Evolutionary conservation across 306 rosid species (phyloP).

Genomic region (Prunus persica): DNA sequence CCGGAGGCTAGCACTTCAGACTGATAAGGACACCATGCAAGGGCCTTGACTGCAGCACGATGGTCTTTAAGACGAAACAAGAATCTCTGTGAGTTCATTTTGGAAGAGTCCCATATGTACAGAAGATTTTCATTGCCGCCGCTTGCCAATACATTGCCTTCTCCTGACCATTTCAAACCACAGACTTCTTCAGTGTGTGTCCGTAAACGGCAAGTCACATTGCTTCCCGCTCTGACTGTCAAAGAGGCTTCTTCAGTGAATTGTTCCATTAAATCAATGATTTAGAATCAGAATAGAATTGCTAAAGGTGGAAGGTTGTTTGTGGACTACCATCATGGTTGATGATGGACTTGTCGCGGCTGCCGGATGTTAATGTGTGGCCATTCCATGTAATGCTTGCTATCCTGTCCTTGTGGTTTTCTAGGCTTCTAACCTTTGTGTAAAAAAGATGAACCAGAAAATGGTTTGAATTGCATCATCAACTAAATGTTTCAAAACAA

Average conservation of each 20-base stretch:
- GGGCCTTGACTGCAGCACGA: conserved; percentile 72
- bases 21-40: conserved; percentile 83
- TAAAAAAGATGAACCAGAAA: conserved; percentile 7
- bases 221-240: conserved; percentile 56
- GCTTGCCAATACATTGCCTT: conserved; percentile 68
- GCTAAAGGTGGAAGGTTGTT: background rate
- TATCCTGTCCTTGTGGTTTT: conserved; percentile 52
- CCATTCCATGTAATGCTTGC: conserved; percentile 62
- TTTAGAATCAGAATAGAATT: background rate
- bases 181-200: conserved; percentile 63
- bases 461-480: background rate
- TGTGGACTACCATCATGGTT: conserved; percentile 56
- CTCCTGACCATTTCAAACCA: conserved; percentile 72
- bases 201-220: conserved; percentile 34
- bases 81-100: conserved; percentile 60
- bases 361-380: conserved; percentile 67
- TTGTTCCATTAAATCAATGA: background rate
- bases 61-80: conserved; percentile 62
- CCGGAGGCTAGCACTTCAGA: conserved; percentile 68
- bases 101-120: conserved; percentile 68
- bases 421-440: conserved; percentile 48
- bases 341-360: conserved; percentile 65
- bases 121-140: conserved; percentile 77
- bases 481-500: conserved; percentile 3
- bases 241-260: conserved; percentile 2